phyloP scores from a whole-genome alignment of 164 flowering plant species.

The Magnolia officinalis region DNA sequence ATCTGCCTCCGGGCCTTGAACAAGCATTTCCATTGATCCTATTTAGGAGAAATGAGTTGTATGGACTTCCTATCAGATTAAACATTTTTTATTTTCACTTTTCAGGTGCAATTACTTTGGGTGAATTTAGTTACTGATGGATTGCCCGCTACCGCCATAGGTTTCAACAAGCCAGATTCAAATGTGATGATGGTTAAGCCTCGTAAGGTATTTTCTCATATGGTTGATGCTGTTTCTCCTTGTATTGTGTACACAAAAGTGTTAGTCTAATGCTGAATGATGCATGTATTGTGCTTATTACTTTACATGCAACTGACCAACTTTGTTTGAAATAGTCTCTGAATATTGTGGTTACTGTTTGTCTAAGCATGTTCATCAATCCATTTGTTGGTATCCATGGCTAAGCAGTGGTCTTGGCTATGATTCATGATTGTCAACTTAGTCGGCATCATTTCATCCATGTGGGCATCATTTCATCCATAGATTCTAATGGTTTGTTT shows the following conservation, averaged over 20 bases:
- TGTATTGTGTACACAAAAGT: not conserved
- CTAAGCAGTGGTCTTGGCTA: no score
- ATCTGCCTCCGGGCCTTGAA: not conserved
- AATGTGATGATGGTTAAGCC: constrained; percentile 97
- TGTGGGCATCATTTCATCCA: no score
- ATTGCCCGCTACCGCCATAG: constrained; percentile 99
- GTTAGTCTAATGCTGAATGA: not conserved
- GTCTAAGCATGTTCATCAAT: not conserved
- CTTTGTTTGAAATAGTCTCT: not conserved
- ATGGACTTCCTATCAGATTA: constrained; percentile 6
- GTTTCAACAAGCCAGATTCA: constrained; percentile 92
- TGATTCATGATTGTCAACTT: no score
- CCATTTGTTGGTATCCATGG: no score
- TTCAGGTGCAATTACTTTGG: constrained; percentile 96
- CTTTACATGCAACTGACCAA: not conserved
- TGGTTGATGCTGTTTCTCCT: not conserved
- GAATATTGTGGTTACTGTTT: not conserved
- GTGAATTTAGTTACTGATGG: constrained; percentile 99
- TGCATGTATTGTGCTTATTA: not conserved
- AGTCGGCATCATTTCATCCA: no score
- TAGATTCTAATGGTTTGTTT: no score
- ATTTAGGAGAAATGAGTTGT: not conserved
- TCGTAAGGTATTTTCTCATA: constrained; percentile 64
- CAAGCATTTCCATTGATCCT: not conserved
- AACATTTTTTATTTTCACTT: not conserved